Evolutionary conservation across 257 asterid genomes (phyloP).

Genomic region (Ocimum tenuiflorum): DNA sequence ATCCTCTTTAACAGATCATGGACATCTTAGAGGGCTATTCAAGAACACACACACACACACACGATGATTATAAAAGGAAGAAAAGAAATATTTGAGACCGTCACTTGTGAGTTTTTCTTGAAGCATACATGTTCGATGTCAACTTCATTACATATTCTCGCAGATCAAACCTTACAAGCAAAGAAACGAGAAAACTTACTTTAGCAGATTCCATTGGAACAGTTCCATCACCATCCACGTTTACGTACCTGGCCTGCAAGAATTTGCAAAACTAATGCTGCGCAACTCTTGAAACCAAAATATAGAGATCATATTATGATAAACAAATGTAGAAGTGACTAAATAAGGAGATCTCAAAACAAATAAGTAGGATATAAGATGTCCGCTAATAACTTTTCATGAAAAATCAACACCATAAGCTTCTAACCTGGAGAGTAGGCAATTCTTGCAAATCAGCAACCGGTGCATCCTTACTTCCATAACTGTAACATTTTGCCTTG

Average conservation of each 20-base stretch:
- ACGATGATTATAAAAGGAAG: too few species aligned
- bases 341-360: neutral
- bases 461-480: constrained; percentile 77
- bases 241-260: constrained; percentile 62
- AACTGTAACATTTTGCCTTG: constrained; percentile 45
- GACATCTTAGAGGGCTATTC: neutral
- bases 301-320: neutral
- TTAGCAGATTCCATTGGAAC: constrained; percentile 92
- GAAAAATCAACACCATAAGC: constrained; percentile 4
- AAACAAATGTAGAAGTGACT: neutral
- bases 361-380: neutral
- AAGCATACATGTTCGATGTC: neutral
- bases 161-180: constrained; percentile 1
- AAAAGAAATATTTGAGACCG: neutral
- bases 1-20: neutral
- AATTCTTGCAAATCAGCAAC: constrained; percentile 61
- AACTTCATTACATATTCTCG: neutral
- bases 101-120: neutral
- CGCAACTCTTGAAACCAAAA: neutral
- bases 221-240: constrained; percentile 95
- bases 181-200: constrained; percentile 36
- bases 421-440: constrained; percentile 53
- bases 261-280: constrained; percentile 2
- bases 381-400: neutral
- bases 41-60: too few species aligned